A percentile compares a stretch with the other conserved stretches of the same genome.
phyloP scores from a whole-genome alignment of 2,329 filamentous ascomycete species.

The Fusarium sp. region DNA sequence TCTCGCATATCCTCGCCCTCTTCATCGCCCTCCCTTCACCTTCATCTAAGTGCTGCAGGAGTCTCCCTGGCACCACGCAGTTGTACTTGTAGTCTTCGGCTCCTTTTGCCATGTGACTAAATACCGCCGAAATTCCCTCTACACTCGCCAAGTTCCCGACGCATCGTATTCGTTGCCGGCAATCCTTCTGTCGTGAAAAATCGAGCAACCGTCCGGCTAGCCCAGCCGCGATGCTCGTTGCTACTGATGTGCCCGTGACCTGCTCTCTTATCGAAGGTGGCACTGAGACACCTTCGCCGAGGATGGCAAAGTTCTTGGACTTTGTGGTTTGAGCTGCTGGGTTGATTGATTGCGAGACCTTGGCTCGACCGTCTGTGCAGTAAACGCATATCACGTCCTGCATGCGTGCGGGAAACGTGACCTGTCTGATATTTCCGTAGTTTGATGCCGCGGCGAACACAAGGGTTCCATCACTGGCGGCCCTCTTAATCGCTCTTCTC shows the following conservation, averaged over 20 bases:
- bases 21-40: not conserved
- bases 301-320: constrained; percentile 20
- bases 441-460: constrained; percentile 20
- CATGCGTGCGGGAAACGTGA: constrained; percentile 17
- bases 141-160: not conserved
- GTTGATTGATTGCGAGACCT: constrained; percentile 13
- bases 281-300: constrained; percentile 7
- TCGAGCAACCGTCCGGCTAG: constrained; percentile 13
- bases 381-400: constrained; percentile 19
- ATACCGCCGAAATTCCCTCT: constrained; percentile 8
- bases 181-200: constrained; percentile 15
- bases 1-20: constrained; percentile 15
- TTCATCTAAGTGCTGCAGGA: constrained; percentile 12
- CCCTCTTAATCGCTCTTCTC: constrained; percentile 9
- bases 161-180: not conserved
- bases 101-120: constrained; percentile 12
- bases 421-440: constrained; percentile 16
- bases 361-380: constrained; percentile 9
- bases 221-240: constrained; percentile 11
- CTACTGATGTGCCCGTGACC: constrained; percentile 8
- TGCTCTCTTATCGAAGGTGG: not conserved
- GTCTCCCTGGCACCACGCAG: constrained; percentile 8
- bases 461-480: not conserved
- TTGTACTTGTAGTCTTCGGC: constrained; percentile 9
- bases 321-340: constrained; percentile 2